Evolutionary conservation across 192 early-diverging fungal species (phyloP), one percentile per base, ranked within the genome.

Genomic region (Entomortierella chlamydospora): DNA sequence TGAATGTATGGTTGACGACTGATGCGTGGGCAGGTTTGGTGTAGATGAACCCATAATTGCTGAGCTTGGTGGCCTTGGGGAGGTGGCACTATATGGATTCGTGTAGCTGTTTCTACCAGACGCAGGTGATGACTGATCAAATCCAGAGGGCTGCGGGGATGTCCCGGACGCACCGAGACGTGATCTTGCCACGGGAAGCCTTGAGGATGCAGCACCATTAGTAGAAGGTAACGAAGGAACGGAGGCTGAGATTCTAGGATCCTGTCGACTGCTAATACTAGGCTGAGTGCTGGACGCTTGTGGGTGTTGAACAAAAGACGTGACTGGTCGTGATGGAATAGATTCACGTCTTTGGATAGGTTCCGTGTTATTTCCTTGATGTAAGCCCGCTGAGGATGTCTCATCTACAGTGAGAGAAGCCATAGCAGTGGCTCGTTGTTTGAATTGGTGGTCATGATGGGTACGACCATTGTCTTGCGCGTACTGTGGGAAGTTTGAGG

Each of bases 151-250:
- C 47, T 61, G 60, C 26, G 41, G 41, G 3, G 25, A 50, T 17
- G 34, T n/a, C 3, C 13, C 26, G 9, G 23, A 3, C 0, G 23
- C 22, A 34, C 43, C 33, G 15, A 58, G n/a, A 12, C 72, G 72
- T 5, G 64, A 45, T 57, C 49, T 66, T 6, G 72, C 58, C 0
- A 74, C 39, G 0, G 72, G 72, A 12, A 74, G 64, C 12, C 72
- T 52, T 4, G 72, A 73, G 12, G 64, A 73, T 8, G 22, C 20
- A 9, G 29, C 18, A 23, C 23, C 29, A 22, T 29, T 31, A 23
- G 23, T 20, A 20, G n/a, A 42, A 13, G 50, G 34, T 41, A 42
- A 18, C 13, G 57, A 25, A 9, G 58, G 37, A 30, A 61, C 50
- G 6, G 68, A 53, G 5, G 31, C 57, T 4, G 50, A 28, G 10